Evolutionary conservation across 805 yeast species (phyloP).

Genomic region (Candida morakotiae): DNA sequence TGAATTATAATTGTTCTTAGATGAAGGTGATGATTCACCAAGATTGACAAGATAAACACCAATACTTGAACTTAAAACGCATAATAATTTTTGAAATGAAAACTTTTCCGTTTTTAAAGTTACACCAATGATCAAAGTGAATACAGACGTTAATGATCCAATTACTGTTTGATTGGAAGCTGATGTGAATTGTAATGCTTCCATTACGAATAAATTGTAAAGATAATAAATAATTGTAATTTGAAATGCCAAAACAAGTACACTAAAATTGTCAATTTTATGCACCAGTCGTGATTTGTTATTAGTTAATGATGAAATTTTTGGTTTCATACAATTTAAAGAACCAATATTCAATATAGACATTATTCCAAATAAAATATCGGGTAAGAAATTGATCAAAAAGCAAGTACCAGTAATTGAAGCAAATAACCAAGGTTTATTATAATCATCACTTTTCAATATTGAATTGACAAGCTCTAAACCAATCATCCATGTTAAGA

Average conservation of each 20-base stretch:
- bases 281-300: too few species aligned
- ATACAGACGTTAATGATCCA: slow-evolving; percentile 48
- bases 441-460: slow-evolving; percentile 45
- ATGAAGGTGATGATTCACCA: slow-evolving; percentile 19
- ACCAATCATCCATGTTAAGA: slow-evolving; percentile 46
- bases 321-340: too few species aligned
- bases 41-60: slow-evolving; percentile 47
- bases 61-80: slow-evolving; percentile 40
- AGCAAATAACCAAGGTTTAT: slow-evolving; percentile 46
- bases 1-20: too few species aligned
- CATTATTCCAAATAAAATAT: slow-evolving; percentile 11
- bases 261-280: slow-evolving; percentile 24
- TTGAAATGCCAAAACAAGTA: slow-evolving; percentile 32
- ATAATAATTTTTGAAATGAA: slow-evolving; percentile 35
- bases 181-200: slow-evolving; percentile 45
- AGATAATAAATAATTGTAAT: slow-evolving; percentile 39
- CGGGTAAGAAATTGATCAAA: slow-evolving; percentile 42
- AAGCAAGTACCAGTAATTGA: slow-evolving; percentile 48
- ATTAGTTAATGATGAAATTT: too few species aligned
- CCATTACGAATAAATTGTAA: slow-evolving; percentile 38
- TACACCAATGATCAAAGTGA: slow-evolving; percentile 44
- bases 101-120: slow-evolving; percentile 38
- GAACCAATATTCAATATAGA: too few species aligned
- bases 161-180: slow-evolving; percentile 51
- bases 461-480: slow-evolving; percentile 46